Conservation (phyloP, 345 rosid species). For the Conringia planisiliqua region DNA sequence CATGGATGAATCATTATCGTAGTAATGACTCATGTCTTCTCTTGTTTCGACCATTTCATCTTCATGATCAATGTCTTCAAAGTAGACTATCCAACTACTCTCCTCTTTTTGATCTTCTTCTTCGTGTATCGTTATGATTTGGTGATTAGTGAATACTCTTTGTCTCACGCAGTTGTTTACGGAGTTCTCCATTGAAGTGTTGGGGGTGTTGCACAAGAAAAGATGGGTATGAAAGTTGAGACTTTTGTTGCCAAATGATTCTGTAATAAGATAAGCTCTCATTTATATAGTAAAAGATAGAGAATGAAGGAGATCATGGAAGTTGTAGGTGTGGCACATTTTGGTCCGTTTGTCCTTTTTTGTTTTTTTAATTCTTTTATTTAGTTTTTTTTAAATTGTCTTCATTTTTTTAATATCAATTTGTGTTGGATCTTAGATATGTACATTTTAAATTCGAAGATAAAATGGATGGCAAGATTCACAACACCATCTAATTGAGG, state of each 20-base stretch:
- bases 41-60: conserved; percentile 12
- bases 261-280: not conserved
- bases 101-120: conserved; percentile 29
- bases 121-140: conserved; percentile 18
- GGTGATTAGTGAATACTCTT: conserved; percentile 24
- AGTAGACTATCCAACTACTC: conserved; percentile 32
- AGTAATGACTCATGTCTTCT: conserved; percentile 13
- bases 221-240: conserved; percentile 9
- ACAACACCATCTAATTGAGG: not conserved
- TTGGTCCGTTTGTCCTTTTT: conserved; percentile 26
- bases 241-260: conserved; percentile 17
- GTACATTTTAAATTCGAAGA: conserved; percentile 3
- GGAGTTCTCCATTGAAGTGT: conserved; percentile 36
- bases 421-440: conserved; percentile 5
- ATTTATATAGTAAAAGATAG: conserved; percentile 3
- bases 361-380: not conserved
- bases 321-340: conserved; percentile 36
- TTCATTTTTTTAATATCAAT: not conserved
- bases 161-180: conserved; percentile 16
- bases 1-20: conserved; percentile 25
- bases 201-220: conserved; percentile 14
- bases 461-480: not conserved
- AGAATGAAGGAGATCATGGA: conserved; percentile 22
- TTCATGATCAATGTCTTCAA: conserved; percentile 28
- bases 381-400: not conserved